Base-by-base conservation (phyloP, 2,329 filamentous ascomycete species). In the Bipolaris victoriae region DNA sequence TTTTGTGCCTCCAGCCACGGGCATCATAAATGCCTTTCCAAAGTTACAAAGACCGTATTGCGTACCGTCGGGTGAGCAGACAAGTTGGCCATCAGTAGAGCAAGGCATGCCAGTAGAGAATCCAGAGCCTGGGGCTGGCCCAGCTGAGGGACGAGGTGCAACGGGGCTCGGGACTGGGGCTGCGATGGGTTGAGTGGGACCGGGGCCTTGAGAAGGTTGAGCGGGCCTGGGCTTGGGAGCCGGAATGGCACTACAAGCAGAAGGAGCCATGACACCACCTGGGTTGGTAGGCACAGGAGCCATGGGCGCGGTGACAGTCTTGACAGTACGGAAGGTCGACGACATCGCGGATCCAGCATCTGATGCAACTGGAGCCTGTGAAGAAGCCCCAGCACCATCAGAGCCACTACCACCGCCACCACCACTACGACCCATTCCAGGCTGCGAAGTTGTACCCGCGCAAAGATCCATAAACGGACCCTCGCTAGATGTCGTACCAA, bases 1-100 rank as follows among this genome's bases (percentile, higher is more conserved):
- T 36, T 70, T 72, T 0, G 79, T 82, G 3, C 80, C 80, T 1
- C 68, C 55, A 18, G 80, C 78, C 3, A 81, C 77, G 10, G 24
- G 67, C 37, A 62, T 78, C 76, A 70, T 79, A 10, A 75, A 49
- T 3, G 77, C 73, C 13, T 63, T 62, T 43, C 79, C 79, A 29
- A 73, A 66, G 58, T 78, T 72, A 66, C 78, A 80, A 39, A 80
- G 58, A 5, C 75, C 79, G 47, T 78, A 82, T 18, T 68, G 54
- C 10, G 52, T 75, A 3, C 57, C 62, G 9, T 72, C 63, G 37
- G 75, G 71, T 39, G 76, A 77, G 67, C 79, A 81, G 7, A 76
- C 29, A 18, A 75, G 26, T 0, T 66, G 66, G 49, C 77, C 78
- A 11, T 78, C 66, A 3, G 64, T 61, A 22, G 69, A 65, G 66